Percentiles rank a stretch among this genome's conserved stretches.
phyloP scores from a whole-genome alignment of 345 rosid genomes.

The Leavenworthia alabamica region DNA sequence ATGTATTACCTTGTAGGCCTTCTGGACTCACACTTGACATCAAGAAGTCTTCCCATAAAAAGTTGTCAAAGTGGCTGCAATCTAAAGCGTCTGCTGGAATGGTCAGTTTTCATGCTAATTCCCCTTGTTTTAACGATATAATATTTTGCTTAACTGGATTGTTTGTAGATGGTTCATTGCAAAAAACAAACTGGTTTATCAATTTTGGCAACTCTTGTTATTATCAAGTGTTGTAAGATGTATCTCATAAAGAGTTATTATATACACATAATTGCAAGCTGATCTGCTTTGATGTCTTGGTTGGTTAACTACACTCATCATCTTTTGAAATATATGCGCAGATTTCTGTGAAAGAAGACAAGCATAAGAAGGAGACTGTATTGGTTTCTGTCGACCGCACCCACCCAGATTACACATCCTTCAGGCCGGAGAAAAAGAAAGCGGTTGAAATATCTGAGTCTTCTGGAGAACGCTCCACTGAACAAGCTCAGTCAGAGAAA shows the following conservation, averaged over 20 bases:
- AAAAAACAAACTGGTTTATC: not conserved
- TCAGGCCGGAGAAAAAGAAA: constrained; percentile 77
- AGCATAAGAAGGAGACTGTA: constrained; percentile 71
- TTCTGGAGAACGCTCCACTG: constrained; percentile 34
- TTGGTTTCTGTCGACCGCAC: constrained; percentile 56
- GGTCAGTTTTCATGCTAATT: constrained; percentile 33
- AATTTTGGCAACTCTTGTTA: not conserved
- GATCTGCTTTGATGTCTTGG: not conserved
- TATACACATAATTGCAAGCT: not conserved
- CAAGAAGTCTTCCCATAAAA: constrained; percentile 91
- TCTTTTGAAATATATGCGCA: constrained; percentile 19
- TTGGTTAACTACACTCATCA: not conserved
- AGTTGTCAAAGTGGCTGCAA: constrained; percentile 90
- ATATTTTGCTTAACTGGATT: not conserved
- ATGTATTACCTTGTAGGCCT: constrained; percentile 86
- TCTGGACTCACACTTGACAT: constrained; percentile 70
- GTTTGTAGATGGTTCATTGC: not conserved
- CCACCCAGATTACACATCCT: constrained; percentile 58
- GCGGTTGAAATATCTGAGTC: constrained; percentile 45
- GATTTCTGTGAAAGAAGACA: constrained; percentile 81
- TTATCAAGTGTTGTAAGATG: not conserved
- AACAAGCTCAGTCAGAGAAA: constrained; percentile 38
- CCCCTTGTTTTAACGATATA: not conserved
- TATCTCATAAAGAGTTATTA: not conserved
- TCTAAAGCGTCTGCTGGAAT: constrained; percentile 73